Base-by-base conservation (phyloP, 306 rosid species). In the Elaeagnus macrophylla region DNA sequence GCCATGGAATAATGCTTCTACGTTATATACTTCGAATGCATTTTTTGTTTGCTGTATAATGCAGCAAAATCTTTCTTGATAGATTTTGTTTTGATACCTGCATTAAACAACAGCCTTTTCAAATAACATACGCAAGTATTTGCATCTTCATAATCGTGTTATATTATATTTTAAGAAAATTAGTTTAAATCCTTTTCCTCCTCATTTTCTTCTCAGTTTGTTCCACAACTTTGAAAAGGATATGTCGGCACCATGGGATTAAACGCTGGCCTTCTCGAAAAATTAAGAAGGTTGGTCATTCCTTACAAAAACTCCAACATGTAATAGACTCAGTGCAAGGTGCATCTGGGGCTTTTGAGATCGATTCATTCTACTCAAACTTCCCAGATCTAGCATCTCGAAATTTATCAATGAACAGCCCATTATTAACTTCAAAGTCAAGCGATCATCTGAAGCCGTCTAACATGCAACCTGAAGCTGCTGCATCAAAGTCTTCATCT, bases 231-330 rank as follows among this genome's bases (percentile, higher is more conserved):
- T 71, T 93, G 79, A 93, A 93, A 60, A 80, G 96, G 71, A 82
- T 93, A 53, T 87, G 99, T 80, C 80, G 99, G 39, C 99, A 84
- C 59, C 96, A 87, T 38, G 99, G 99, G 61, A 84, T 93, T 54
- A 82, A 82, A 55, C 89, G 96, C 8, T 93, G 99, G 99, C 99
- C 99, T 64, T 93, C 99, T 35, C 81, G 99, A 18, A 87, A 87
- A 75, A 80, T 93, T 10, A 93, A 87, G 71, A 93, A 93, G 83
- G 99, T 93, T 8, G 99, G 99, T 47, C 96, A 87, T 76, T 93
- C 99, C 39, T 73, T 93, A 36, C 85, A 73, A 80, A 87, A 93
- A 70, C 96, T 93, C 65, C 94, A 81, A 60, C 94, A 70, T 35
- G 96, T 84, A 45, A 93, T 93, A 0, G 94, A 93, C 79, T 93